Base-by-base conservation (phyloP, 2,329 filamentous ascomycete species). In the Paecilomyces niveus region DNA sequence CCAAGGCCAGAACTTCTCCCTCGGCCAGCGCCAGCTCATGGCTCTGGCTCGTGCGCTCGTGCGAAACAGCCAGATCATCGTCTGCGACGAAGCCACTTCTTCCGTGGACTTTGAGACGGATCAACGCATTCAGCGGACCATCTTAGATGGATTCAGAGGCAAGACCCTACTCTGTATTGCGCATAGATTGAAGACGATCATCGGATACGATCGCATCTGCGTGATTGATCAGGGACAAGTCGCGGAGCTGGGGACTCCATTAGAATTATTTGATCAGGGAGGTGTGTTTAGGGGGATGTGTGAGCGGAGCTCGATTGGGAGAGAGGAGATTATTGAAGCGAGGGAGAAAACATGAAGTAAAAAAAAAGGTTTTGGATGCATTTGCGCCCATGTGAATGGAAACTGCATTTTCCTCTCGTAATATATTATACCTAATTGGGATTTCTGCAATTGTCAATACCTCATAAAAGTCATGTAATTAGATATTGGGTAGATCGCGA, bases 31-130 rank as follows among this genome's bases (percentile, higher is more conserved):
- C 5, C 88, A 90, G 71, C 84, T 90, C 0, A 81, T 90, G 31
- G 89, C 87, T 66, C 82, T 90, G 3, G 87, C 88, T 0, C 85
- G 88, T 22, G 87, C 87, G 54, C 89, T 90, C 63, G 83, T 89
- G 21, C 81, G 83, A 0, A 80, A 85, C 0, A 87, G 88, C 8
- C 86, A 87, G 67, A 84, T 91, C 65, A 87, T 91, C 81, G 84
- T 91, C 1, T 81, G 91, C 1, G 88, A 91, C 69, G 88, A 91
- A 75, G 88, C 88, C 1, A 91, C 89, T 0, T 85, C 82, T 10
- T 87, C 88, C 0, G 87, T 91, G 2, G 88, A 90, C 70, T 89
- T 89, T 84, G 78, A 80, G 29, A 90, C 88, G 0, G 88, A 90
- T 70, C 76, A 80, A 1, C 80, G 89, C 31, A 90, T 90, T 66